Evolutionary conservation across 2,329 filamentous ascomycete genomes (phyloP).

Genomic region (Curvularia sp.): DNA sequence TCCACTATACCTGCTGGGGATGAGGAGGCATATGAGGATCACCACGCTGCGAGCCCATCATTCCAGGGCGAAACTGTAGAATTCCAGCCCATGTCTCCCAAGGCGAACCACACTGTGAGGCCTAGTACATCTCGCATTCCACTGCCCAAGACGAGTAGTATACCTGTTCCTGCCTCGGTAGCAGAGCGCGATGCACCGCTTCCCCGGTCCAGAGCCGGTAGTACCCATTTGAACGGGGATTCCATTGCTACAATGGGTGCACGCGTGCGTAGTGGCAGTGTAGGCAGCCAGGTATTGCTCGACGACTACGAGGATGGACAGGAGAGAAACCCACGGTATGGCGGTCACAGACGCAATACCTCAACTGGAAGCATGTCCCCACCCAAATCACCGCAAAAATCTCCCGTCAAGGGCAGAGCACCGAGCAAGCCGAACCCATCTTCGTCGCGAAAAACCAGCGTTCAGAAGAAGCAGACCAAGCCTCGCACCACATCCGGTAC

Average conservation of each 20-base stretch:
- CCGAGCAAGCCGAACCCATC: constrained; percentile 49
- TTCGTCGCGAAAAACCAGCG: constrained; percentile 45
- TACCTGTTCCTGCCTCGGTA: constrained; percentile 74
- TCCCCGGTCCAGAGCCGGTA: constrained; percentile 65
- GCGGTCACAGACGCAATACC: constrained; percentile 30
- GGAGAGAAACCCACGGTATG: constrained; percentile 36
- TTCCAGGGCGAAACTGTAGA: constrained; percentile 78
- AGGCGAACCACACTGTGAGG: constrained; percentile 59
- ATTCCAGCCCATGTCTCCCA: constrained; percentile 53
- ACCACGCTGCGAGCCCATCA: constrained; percentile 71
- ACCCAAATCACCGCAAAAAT: constrained; percentile 39
- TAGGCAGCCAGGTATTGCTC: constrained; percentile 61
- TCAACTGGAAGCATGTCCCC: constrained; percentile 38
- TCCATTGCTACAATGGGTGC: constrained; percentile 66
- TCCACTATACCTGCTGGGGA: constrained; percentile 54
- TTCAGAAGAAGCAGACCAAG: constrained; percentile 47
- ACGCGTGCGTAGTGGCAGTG: constrained; percentile 74
- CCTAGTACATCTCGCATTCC: constrained; percentile 80
- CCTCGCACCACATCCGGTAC: constrained; percentile 36
- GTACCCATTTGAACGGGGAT: constrained; percentile 65
- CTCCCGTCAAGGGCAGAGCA: constrained; percentile 52
- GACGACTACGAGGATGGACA: constrained; percentile 53
- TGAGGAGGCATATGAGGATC: constrained; percentile 46
- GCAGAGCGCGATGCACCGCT: constrained; percentile 77
- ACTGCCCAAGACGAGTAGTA: constrained; percentile 78